Evolutionary conservation across 2,329 filamentous ascomycete genomes (phyloP).

Genomic region (Xylaria sp.): DNA sequence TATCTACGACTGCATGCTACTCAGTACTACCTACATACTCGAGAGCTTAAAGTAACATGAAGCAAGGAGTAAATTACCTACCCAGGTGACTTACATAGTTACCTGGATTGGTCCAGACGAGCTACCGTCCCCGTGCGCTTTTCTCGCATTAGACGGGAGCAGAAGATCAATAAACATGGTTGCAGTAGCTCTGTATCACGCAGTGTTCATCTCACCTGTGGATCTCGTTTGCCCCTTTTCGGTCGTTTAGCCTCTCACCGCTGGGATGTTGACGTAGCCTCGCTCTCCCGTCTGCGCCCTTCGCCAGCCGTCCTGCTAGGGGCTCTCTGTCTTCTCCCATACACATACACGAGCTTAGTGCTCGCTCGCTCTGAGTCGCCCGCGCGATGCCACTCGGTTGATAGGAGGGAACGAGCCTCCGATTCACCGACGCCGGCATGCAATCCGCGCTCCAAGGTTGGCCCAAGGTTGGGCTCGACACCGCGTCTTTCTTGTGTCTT

Average conservation of each 20-base stretch:
- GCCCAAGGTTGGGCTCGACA: conserved; percentile 22
- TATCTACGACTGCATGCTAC: too few species aligned
- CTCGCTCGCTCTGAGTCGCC: neutral
- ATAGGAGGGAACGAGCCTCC: conserved; percentile 16
- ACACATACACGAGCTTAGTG: too few species aligned
- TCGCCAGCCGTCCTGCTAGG: too few species aligned
- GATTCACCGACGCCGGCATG: conserved; percentile 37
- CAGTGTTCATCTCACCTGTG: neutral
- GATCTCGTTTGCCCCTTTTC: neutral
- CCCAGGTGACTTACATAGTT: neutral
- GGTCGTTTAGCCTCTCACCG: too few species aligned
- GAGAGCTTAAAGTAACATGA: too few species aligned
- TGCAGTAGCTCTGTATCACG: neutral
- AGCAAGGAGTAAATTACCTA: too few species aligned
- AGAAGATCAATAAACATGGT: neutral
- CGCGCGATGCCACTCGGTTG: neutral
- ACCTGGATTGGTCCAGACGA: neutral
- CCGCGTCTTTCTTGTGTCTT: conserved; percentile 16
- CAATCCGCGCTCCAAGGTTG: conserved; percentile 25
- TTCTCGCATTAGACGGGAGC: neutral
- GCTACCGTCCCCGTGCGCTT: neutral
- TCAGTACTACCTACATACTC: too few species aligned
- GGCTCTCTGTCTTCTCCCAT: neutral
- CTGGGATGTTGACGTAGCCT: too few species aligned
- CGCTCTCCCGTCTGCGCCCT: neutral